Conservation (phyloP, 2,329 filamentous ascomycete genomes). For the Apiospora pterosperma region DNA sequence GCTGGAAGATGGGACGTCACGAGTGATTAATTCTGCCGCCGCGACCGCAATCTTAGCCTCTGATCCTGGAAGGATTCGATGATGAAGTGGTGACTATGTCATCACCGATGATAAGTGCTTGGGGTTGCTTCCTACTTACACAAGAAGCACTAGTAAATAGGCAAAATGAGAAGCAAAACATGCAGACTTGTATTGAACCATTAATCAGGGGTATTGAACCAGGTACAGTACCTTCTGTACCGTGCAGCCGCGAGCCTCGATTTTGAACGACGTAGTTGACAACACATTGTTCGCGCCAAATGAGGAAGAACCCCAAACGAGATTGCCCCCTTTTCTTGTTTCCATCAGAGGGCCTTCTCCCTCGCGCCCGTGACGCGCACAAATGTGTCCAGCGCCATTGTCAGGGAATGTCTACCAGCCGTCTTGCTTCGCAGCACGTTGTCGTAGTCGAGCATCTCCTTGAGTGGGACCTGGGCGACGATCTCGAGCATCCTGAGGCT, state of each 20-base stretch:
- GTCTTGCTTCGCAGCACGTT: slow-evolving; percentile 87
- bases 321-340: not conserved
- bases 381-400: slow-evolving; percentile 57
- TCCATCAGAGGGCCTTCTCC: slow-evolving; percentile 43
- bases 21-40: no score
- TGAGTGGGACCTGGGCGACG: slow-evolving; percentile 82
- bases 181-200: not conserved
- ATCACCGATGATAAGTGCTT: not conserved
- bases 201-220: not conserved
- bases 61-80: not conserved
- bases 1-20: not conserved
- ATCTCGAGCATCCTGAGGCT: slow-evolving; percentile 58
- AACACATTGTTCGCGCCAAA: not conserved
- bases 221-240: not conserved
- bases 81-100: not conserved
- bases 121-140: no score
- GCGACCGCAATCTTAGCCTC: not conserved
- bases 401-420: slow-evolving; percentile 66
- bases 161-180: not conserved
- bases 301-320: not conserved
- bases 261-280: not conserved
- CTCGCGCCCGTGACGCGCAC: slow-evolving; percentile 51
- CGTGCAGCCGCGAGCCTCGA: not conserved
- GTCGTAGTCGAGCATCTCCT: slow-evolving; percentile 95
- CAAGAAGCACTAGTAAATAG: not conserved